Evolutionary conservation across 2,329 filamentous ascomycete species (phyloP).

Genomic region (Cercospora brassicicola): DNA sequence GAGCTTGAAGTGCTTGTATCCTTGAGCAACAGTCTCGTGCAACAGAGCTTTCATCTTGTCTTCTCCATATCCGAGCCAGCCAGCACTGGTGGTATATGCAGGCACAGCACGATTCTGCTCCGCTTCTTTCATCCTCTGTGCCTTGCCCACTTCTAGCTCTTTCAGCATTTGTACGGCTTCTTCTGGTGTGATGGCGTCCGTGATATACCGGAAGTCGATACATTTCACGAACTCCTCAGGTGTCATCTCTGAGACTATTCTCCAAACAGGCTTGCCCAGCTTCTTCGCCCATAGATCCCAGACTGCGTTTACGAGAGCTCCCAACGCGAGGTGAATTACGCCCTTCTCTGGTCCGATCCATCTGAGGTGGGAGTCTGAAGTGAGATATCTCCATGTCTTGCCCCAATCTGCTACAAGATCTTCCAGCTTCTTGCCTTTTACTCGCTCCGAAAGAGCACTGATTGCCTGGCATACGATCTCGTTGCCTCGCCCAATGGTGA

Average conservation of each 20-base stretch:
- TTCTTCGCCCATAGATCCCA: constrained; percentile 96
- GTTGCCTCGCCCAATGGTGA: constrained; percentile 86
- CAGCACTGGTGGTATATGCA: constrained; percentile 85
- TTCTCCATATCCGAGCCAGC: constrained; percentile 88
- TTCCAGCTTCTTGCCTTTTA: constrained; percentile 72
- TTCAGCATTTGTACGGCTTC: constrained; percentile 74
- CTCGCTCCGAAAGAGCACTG: constrained; percentile 71
- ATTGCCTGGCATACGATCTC: constrained; percentile 89
- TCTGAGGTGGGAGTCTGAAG: constrained; percentile 83
- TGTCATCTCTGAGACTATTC: constrained; percentile 83
- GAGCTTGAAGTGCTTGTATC: constrained; percentile 85
- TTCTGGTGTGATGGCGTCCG: constrained; percentile 83
- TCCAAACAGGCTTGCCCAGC: constrained; percentile 84
- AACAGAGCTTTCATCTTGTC: constrained; percentile 79
- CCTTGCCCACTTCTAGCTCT: constrained; percentile 66
- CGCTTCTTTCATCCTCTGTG: constrained; percentile 70
- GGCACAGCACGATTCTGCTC: constrained; percentile 74
- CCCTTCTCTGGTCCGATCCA: constrained; percentile 96
- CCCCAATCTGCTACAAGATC: constrained; percentile 80
- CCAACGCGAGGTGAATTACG: constrained; percentile 87
- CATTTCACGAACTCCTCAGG: constrained; percentile 83
- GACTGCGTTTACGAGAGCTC: constrained; percentile 79
- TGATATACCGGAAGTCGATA: constrained; percentile 94
- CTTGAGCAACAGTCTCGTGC: constrained; percentile 70
- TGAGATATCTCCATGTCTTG: constrained; percentile 86